These are phyloP conservation scores for Exophiala sp. DNA, from an alignment of 2,329 filamentous ascomycete species.

Conservation along the genomic window DNA sequence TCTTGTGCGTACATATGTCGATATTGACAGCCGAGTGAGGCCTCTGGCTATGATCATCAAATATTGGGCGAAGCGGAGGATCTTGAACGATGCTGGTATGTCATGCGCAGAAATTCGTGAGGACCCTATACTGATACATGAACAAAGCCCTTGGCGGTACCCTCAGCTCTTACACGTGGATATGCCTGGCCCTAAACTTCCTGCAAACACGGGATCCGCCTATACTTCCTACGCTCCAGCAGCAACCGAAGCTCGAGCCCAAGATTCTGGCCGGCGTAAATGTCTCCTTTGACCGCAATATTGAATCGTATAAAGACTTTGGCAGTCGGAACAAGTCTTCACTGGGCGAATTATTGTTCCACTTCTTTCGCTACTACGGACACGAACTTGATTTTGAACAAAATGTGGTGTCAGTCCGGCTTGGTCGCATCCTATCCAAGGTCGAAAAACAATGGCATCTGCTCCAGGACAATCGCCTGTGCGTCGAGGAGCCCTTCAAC, in stretches of 20 bases:
- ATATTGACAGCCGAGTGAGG: constrained; percentile 84
- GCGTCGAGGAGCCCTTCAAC: constrained; percentile 97
- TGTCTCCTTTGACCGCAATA: constrained; percentile 81
- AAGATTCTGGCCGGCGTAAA: constrained; percentile 61
- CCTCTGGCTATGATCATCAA: constrained; percentile 96
- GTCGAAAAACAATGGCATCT: constrained; percentile 85
- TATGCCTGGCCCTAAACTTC: constrained; percentile 96
- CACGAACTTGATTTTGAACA: constrained; percentile 90
- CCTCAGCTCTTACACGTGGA: constrained; percentile 98
- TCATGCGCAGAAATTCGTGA: constrained; percentile 10
- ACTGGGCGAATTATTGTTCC: constrained; percentile 81
- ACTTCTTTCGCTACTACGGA: constrained; percentile 93
- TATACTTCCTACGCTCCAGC: constrained; percentile 80
- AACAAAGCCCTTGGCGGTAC: constrained; percentile 79
- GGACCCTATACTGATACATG: constrained; percentile 28
- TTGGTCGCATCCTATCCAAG: constrained; percentile 74
- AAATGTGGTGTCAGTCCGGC: constrained; percentile 76
- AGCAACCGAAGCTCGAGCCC: constrained; percentile 61
- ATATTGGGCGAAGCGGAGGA: constrained; percentile 88
- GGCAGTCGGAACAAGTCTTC: constrained; percentile 77
- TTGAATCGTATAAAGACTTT: constrained; percentile 69
- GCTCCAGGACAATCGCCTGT: constrained; percentile 75
- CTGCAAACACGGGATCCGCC: constrained; percentile 82
- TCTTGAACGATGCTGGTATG: constrained; percentile 94
- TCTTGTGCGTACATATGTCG: constrained; percentile 96